Evolutionary conservation across 352 stramenopile genomes (phyloP).

Genomic region (Globisporangium iwayamae): DNA sequence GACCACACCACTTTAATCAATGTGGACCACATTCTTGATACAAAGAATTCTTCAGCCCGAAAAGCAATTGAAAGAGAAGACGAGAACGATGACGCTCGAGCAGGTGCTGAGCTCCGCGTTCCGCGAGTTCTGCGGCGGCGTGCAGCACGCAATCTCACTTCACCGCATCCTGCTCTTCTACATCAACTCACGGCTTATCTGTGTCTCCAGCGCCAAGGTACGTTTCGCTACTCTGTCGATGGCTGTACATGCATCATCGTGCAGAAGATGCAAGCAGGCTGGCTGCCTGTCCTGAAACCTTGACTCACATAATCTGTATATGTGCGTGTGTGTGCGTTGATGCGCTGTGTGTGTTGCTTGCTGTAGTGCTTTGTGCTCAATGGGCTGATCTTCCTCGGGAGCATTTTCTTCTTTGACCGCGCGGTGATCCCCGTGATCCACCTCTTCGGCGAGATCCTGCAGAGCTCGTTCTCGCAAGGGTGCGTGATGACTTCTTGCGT

Average conservation of each 20-base stretch:
- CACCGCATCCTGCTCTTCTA: conserved; percentile 87
- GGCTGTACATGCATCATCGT: background rate
- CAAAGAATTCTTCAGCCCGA: too few relatives aligned
- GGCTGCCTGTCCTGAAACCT: background rate
- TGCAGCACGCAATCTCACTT: conserved; percentile 84
- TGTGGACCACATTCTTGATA: background rate
- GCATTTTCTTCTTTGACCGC: conserved; percentile 87
- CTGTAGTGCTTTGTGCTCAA: conserved; percentile 84
- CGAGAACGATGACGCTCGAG: conserved; percentile 22
- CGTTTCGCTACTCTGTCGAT: background rate
- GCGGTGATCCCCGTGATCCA: conserved; percentile 86
- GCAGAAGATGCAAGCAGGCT: background rate
- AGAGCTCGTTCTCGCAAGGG: conserved; percentile 63
- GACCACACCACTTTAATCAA: background rate
- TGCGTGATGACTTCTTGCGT: conserved; percentile 17
- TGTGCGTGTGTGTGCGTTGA: background rate
- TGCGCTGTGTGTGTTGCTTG: background rate
- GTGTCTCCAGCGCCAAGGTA: conserved; percentile 80
- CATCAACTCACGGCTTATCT: conserved; percentile 81
- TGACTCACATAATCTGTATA: background rate
- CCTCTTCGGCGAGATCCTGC: conserved; percentile 80
- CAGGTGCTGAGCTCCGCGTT: conserved; percentile 61
- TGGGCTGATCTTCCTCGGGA: conserved; percentile 85
- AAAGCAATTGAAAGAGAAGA: background rate
- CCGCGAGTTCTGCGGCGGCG: conserved; percentile 78